Evolutionary conservation across 2,329 filamentous ascomycete species (phyloP), one percentile per base, ranked within the genome.

Genomic region (Fusarium guadeloupense): DNA sequence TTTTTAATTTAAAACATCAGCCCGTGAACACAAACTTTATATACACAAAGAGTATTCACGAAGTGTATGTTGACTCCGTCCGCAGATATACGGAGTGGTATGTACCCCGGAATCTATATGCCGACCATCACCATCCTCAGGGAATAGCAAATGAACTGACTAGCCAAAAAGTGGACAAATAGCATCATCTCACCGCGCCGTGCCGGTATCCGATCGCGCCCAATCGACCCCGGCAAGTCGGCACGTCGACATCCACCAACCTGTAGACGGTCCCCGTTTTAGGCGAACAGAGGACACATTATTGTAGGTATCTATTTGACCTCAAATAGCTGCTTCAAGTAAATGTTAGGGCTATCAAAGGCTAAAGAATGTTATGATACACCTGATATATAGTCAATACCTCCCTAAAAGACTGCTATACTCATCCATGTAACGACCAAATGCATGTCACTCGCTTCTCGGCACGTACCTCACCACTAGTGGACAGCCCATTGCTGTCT

Each of bases 221-320:
- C 67, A 69, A 68, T 69, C 56, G 64, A 70, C 63, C 67, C 67
- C 67, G 67, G 67, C 64, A 69, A 68, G 68, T 68, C 67, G 67
- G 63, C 67, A 68, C 66, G 45, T 45, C 51, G 53, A 64, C 64
- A 69, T 69, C 66, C 66, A 69, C 66, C 46, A 14, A 49, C 58
- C 59, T 52, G 42, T 31, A 64, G 50, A 64, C 56, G 56, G 55
- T 56, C 37, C 37, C 46, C 47, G 46, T 57, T 64, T 58, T 52
- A 53, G 47, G 40, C 31, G 42, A 41, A 31, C 19, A 33, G 30
- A 9, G n/a, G n/a, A n/a, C n/a, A 33, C 30, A 33, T 41, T 21
- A 21, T 16, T 37, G 9, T 9, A 37, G 19, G 7, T 13, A 26
- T 26, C 25, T 26, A n/a, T n/a, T n/a, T n/a, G n/a, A n/a, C n/a